A percentile compares a stretch with the other conserved stretches of the same genome.
Conservation (phyloP, 108 stramenopile genomes). For the Discostella pseudostelligera region DNA sequence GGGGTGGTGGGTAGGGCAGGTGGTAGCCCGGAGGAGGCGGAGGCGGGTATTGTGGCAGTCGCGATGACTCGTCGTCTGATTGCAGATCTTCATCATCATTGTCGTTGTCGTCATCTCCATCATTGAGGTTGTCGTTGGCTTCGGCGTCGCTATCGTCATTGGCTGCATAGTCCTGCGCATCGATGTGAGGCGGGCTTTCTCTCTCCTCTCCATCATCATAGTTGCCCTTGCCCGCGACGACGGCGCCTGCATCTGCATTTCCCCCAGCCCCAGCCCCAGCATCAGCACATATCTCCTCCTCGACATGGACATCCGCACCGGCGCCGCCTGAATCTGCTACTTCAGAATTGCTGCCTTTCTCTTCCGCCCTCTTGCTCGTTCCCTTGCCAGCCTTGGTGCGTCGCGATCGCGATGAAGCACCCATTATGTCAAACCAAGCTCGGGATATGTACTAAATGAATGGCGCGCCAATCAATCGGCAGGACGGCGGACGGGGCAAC, state of each 20-base stretch:
- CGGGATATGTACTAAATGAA: no score
- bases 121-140: background rate
- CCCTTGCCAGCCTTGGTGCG: no score
- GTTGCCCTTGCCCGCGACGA: background rate
- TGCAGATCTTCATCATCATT: background rate
- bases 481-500: background rate
- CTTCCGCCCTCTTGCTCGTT: no score
- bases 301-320: background rate
- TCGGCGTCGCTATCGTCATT: background rate
- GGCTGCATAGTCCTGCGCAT: background rate
- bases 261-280: no score
- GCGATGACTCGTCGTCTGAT: background rate
- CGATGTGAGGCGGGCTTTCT: background rate
- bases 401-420: no score
- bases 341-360: no score
- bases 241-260: background rate
- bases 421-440: no score
- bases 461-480: background rate
- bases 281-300: background rate
- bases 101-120: background rate
- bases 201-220: background rate
- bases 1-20: conserved; percentile 2
- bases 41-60: background rate
- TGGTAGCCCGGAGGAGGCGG: conserved; percentile 4
- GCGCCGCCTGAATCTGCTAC: no score